These are phyloP conservation scores for Cyclotella choctawhatcheeana DNA, from an alignment of 108 stramenopile species.

Conservation along the genomic window DNA sequence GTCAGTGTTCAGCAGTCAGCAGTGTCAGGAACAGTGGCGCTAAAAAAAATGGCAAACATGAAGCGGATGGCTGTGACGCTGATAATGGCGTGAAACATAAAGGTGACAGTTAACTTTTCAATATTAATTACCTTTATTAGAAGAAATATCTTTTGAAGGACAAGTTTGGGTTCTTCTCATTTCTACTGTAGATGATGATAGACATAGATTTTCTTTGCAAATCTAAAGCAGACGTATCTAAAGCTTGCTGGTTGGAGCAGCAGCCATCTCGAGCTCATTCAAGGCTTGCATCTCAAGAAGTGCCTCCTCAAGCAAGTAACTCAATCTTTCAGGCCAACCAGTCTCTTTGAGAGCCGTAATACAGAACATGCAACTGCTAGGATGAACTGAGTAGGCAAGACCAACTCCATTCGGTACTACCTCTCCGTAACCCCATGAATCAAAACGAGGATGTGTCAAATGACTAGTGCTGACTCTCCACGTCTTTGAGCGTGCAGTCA, in stretches of 20 bases:
- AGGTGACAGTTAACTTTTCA: too few species aligned
- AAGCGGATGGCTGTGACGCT: neutral
- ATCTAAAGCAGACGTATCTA: too few species aligned
- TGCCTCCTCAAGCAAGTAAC: slow-evolving; percentile 80
- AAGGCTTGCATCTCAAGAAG: slow-evolving; percentile 81
- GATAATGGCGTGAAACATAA: neutral
- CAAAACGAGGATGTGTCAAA: slow-evolving; percentile 87
- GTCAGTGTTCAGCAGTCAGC: neutral
- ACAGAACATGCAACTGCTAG: slow-evolving; percentile 74
- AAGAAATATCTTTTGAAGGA: too few species aligned
- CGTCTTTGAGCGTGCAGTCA: slow-evolving; percentile 77
- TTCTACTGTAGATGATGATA: too few species aligned
- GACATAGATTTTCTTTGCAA: too few species aligned
- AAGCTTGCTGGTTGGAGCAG: slow-evolving; percentile 60
- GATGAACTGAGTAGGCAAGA: slow-evolving; percentile 85
- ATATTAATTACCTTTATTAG: too few species aligned
- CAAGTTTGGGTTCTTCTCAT: too few species aligned
- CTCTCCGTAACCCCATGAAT: slow-evolving; percentile 93
- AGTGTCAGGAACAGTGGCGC: neutral
- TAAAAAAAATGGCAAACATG: neutral
- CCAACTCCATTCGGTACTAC: slow-evolving; percentile 92
- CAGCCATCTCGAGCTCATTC: slow-evolving; percentile 55
- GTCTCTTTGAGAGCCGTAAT: slow-evolving; percentile 73
- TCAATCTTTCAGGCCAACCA: slow-evolving; percentile 69
- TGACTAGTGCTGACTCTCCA: slow-evolving; percentile 92